Percentiles rank a stretch among this genome's conserved stretches.
Conservation (phyloP, 345 rosid genomes). For the Odontarrhena argentea region DNA sequence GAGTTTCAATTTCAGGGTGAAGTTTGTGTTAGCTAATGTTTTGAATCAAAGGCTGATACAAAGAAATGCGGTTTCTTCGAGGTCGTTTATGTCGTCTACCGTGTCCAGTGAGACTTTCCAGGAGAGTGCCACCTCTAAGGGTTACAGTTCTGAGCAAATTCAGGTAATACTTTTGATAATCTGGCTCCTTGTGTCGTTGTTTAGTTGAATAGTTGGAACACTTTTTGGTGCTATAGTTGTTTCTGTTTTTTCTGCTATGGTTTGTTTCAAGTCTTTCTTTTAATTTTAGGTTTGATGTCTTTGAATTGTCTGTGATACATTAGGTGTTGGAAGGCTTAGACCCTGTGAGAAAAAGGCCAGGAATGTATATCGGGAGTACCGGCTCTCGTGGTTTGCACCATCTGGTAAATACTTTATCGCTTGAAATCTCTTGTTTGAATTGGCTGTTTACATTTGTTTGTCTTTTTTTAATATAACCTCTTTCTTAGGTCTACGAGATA, state of each 20-base stretch:
- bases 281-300: neutral
- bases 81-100: conserved; percentile 69
- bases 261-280: conserved; percentile 3
- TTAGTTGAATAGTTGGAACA: neutral
- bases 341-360: conserved; percentile 97
- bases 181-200: neutral
- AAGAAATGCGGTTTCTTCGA: conserved; percentile 47
- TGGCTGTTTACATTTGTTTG: neutral
- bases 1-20: conserved; percentile 47
- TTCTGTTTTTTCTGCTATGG: conserved; percentile 10
- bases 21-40: conserved; percentile 44
- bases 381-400: conserved; percentile 99
- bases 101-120: conserved; percentile 58
- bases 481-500: conserved; percentile 86
- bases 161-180: conserved; percentile 51
- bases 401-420: conserved; percentile 53
- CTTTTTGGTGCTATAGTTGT: neutral
- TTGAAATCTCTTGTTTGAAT: conserved; percentile 13
- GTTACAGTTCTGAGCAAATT: conserved; percentile 87
- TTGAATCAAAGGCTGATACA: conserved; percentile 39
- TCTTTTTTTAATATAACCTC: conserved; percentile 16
- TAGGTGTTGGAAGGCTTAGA: conserved; percentile 98
- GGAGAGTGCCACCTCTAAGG: conserved; percentile 56
- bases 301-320: conserved; percentile 10
- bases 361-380: conserved; percentile 98